Evolutionary conservation across 108 stramenopile genomes (phyloP).

Genomic region (Fistulifera pelliculosa): DNA sequence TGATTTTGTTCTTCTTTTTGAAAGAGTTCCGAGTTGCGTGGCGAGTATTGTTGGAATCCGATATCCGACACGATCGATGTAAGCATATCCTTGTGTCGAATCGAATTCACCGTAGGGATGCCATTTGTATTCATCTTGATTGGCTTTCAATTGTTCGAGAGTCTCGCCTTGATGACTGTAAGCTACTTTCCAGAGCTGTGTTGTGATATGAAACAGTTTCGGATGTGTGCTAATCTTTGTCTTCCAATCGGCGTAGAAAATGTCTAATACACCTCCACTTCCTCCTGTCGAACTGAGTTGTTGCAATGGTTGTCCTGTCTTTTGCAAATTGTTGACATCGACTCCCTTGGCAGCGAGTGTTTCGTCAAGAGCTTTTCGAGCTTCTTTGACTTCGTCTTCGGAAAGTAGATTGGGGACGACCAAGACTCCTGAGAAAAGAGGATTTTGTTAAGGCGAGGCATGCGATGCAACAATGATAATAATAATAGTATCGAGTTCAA

Average conservation of each 20-base stretch:
- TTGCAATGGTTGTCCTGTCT: conserved; percentile 37
- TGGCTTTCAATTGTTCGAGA: conserved; percentile 19
- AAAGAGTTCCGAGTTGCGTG: conserved; percentile 33
- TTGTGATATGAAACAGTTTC: conserved; percentile 53
- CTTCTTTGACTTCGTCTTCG: conserved; percentile 28
- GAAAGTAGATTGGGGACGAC: conserved; percentile 56
- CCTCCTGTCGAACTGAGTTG: conserved; percentile 69
- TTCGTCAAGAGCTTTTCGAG: conserved; percentile 29
- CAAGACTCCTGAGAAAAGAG: conserved; percentile 35
- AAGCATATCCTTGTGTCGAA: conserved; percentile 55
- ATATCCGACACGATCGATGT: conserved; percentile 86
- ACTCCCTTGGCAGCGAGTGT: conserved; percentile 46
- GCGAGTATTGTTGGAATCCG: conserved; percentile 67
- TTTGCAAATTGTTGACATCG: conserved; percentile 29
- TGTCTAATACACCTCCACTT: conserved; percentile 83
- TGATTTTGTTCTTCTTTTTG: conserved; percentile 35
- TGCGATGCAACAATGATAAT: too few relatives aligned
- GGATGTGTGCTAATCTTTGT: conserved; percentile 53
- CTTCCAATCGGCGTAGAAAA: conserved; percentile 86
- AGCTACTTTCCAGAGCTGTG: conserved; percentile 70
- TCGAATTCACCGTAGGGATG: conserved; percentile 77
- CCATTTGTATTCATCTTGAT: conserved; percentile 38
- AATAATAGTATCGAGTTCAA: too few relatives aligned
- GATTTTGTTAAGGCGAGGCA: too few relatives aligned
- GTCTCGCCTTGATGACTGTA: conserved; percentile 49